Conservation (phyloP, 2,329 filamentous ascomycete genomes). For the Tolypocladium capitatum region DNA sequence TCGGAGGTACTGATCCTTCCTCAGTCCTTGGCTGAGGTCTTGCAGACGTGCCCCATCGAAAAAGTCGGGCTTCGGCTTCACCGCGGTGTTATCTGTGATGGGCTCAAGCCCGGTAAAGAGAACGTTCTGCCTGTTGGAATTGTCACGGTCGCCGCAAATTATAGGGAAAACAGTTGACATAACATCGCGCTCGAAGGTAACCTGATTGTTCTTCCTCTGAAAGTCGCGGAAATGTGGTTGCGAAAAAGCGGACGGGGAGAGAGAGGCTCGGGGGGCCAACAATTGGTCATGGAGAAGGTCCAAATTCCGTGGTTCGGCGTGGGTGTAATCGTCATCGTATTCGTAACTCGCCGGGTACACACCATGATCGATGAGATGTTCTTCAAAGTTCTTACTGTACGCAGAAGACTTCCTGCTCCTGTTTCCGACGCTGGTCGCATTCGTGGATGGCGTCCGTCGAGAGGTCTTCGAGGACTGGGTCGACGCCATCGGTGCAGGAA, state of each 20-base stretch:
- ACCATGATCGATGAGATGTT: not conserved
- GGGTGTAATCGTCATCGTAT: too few relatives aligned
- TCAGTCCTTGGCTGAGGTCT: not conserved
- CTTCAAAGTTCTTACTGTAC: not conserved
- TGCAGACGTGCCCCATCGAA: not conserved
- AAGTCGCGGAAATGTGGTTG: constrained; percentile 14
- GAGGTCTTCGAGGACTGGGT: not conserved
- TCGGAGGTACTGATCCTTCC: not conserved
- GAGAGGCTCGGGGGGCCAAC: constrained; percentile 8
- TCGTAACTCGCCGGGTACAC: too few relatives aligned
- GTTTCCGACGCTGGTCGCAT: not conserved
- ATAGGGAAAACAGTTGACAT: constrained; percentile 15
- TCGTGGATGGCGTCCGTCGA: not conserved
- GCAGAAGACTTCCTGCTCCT: not conserved
- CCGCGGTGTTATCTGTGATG: constrained; percentile 18
- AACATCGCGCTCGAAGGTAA: constrained; percentile 21
- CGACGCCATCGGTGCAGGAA: not conserved
- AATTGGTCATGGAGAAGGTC: too few relatives aligned
- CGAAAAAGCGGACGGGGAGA: constrained; percentile 22
- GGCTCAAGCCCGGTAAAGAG: constrained; percentile 14
- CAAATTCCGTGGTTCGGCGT: too few relatives aligned
- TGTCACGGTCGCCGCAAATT: not conserved
- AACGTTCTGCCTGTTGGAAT: not conserved
- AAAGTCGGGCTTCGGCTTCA: constrained; percentile 9
- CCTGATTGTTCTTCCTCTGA: constrained; percentile 13